Evolutionary conservation across 371 early-diverging fungal species (phyloP), one percentile per base, ranked within the genome.

Genomic region (Mortierella sp.): DNA sequence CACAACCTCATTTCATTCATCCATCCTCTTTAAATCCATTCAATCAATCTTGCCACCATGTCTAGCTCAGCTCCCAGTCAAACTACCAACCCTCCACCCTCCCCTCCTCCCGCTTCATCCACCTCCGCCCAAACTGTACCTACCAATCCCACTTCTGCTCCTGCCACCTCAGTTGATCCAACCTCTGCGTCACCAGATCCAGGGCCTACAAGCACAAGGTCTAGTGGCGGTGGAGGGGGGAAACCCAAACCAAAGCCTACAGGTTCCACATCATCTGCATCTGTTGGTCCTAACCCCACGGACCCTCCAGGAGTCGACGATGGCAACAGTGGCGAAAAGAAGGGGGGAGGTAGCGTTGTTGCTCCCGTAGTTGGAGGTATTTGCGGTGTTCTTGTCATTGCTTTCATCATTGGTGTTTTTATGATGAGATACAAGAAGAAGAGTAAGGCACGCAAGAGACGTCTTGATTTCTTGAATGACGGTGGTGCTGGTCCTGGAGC

Each of bases 381-480:
- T 19, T 68, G 68, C n/a, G 74, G 64, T 28, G 68, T 60, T 47
- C 58, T 74, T 2, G 68, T 68, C 43, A 31, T 74, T 8, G 74
- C 59, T 49, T 74, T 74, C 29, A 35, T 74, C 19, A 54, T 74
- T 15, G 74, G 42, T 19, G 74, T 74, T 15, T 63, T 74, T 64
- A 51, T 74, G 10, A 67, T 74, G 74, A 68, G 74, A 28, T 62
- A 68, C 34, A 62, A 53, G 29, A 74, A 74, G 43, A 67, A 63
- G 59, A 65, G 13, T 23, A 62, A 47, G 57, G 74, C 74, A n/a
- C 74, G 74, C 53, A 74, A 68, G 63, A 67, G 74, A 64, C 68
- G 74, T 51, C 74, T 68, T 17, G 74, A 74, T 12, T 74, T 68
- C 34, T 64, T 74, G 37, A 61, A 32, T 28, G 53, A 56, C 28